phyloP scores from a whole-genome alignment of 106 monocot genomes.

The Dactylorhiza incarnata region DNA sequence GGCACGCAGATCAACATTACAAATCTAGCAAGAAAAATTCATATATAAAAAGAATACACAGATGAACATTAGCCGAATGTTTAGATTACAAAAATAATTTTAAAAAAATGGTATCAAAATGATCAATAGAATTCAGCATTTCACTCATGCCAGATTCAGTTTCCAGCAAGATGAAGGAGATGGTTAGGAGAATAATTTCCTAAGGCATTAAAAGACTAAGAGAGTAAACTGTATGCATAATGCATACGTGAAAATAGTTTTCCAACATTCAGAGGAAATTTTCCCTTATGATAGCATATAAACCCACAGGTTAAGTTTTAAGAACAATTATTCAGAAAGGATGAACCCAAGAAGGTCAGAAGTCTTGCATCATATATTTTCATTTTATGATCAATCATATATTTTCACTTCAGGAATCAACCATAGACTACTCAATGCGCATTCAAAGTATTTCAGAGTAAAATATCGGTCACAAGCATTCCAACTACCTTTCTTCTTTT shows the following conservation, averaged over 20 bases:
- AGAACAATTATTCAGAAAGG: not conserved
- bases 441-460: not conserved
- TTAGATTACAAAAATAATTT: not conserved
- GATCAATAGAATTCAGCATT: not conserved
- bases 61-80: not conserved
- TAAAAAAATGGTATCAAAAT: too few relatives aligned
- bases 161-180: not conserved
- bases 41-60: not conserved
- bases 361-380: not conserved
- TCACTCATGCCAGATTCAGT: not conserved
- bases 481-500: conserved; percentile 85
- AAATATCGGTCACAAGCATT: not conserved
- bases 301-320: not conserved
- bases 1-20: not conserved
- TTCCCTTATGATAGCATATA: not conserved
- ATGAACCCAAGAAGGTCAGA: not conserved
- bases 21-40: too few relatives aligned
- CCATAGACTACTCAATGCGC: not conserved
- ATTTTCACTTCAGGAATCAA: not conserved
- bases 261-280: not conserved
- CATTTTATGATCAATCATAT: too few relatives aligned
- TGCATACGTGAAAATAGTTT: not conserved
- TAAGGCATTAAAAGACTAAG: not conserved
- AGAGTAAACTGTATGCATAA: not conserved
- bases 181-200: not conserved